Percentiles rank a stretch among this genome's conserved stretches.
Evolutionary conservation across 169 alveolate species (phyloP).

Genomic region (Plasmodium fragile): DNA sequence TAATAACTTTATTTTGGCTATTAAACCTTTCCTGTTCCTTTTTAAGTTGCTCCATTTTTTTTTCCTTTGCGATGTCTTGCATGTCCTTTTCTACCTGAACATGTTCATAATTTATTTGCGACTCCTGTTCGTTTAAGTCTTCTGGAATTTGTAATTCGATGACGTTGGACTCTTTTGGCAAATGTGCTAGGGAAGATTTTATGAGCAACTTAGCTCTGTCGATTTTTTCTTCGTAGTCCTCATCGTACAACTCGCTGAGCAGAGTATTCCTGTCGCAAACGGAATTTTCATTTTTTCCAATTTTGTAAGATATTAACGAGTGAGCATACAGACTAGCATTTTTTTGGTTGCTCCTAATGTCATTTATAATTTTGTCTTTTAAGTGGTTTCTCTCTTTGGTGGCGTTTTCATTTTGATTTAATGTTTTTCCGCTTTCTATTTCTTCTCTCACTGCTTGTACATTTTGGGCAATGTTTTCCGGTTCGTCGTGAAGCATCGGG

Average conservation of each 20-base stretch:
- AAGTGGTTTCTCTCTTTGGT: neutral
- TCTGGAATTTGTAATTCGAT: constrained; percentile 80
- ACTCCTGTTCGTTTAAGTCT: constrained; percentile 33
- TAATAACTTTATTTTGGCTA: constrained; percentile 61
- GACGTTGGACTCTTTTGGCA: constrained; percentile 81
- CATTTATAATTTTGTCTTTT: constrained; percentile 49
- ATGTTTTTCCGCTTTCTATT: constrained; percentile 10
- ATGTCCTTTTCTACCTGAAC: constrained; percentile 74
- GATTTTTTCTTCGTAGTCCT: constrained; percentile 78
- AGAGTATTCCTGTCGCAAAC: constrained; percentile 14
- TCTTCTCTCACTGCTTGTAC: constrained; percentile 31
- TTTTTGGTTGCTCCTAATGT: constrained; percentile 45
- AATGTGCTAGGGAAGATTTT: constrained; percentile 82
- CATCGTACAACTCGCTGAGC: constrained; percentile 43
- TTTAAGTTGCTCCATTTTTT: constrained; percentile 34
- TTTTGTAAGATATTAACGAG: constrained; percentile 34
- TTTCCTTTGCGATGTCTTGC: constrained; percentile 42
- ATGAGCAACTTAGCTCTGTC: constrained; percentile 86
- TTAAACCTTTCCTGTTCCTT: constrained; percentile 45
- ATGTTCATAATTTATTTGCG: constrained; percentile 19
- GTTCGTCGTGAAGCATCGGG: constrained; percentile 1
- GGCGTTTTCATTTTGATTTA: neutral
- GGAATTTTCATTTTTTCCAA: constrained; percentile 25
- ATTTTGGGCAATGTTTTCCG: constrained; percentile 7
- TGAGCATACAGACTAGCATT: constrained; percentile 57